phyloP scores from a whole-genome alignment of 2,329 filamentous ascomycete species.

The Pleoardoris graminearum region DNA sequence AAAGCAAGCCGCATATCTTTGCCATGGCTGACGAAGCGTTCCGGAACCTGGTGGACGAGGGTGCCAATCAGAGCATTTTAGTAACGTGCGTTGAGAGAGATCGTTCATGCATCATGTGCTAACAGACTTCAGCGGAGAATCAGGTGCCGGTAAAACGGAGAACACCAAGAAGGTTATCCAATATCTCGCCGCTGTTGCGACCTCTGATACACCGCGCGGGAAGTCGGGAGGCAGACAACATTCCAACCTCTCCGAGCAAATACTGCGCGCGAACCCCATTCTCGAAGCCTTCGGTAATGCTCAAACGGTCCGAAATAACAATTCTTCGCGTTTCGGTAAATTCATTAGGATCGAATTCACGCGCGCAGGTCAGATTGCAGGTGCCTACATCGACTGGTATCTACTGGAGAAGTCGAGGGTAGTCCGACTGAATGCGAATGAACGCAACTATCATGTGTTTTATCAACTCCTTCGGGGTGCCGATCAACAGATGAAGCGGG shows the following conservation, averaged over 20 bases:
- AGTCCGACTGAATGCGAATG: conserved; percentile 80
- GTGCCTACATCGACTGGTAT: conserved; percentile 98
- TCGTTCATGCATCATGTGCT: conserved; percentile 21
- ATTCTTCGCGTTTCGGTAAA: conserved; percentile 97
- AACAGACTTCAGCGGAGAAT: conserved; percentile 68
- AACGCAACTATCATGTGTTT: conserved; percentile 96
- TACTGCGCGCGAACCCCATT: conserved; percentile 93
- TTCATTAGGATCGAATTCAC: conserved; percentile 98
- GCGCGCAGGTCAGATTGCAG: conserved; percentile 83
- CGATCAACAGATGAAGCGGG: conserved; percentile 70
- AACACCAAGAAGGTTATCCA: conserved; percentile 99
- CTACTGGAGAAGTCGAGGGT: conserved; percentile 97
- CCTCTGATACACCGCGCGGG: conserved; percentile 69
- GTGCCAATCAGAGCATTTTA: conserved; percentile 93
- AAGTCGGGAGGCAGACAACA: conserved; percentile 67
- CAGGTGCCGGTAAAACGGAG: conserved; percentile 96
- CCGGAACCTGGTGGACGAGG: conserved; percentile 91
- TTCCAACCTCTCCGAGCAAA: conserved; percentile 92
- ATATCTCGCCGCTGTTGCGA: conserved; percentile 92
- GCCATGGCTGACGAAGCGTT: conserved; percentile 98
- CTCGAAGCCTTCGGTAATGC: conserved; percentile 98
- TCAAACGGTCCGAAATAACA: conserved; percentile 96
- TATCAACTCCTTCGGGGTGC: conserved; percentile 93
- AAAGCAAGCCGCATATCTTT: conserved; percentile 96
- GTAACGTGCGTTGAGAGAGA: conserved; percentile 82